phyloP scores from a whole-genome alignment of 2,329 filamentous ascomycete species.

The Mariannaea sp. region DNA sequence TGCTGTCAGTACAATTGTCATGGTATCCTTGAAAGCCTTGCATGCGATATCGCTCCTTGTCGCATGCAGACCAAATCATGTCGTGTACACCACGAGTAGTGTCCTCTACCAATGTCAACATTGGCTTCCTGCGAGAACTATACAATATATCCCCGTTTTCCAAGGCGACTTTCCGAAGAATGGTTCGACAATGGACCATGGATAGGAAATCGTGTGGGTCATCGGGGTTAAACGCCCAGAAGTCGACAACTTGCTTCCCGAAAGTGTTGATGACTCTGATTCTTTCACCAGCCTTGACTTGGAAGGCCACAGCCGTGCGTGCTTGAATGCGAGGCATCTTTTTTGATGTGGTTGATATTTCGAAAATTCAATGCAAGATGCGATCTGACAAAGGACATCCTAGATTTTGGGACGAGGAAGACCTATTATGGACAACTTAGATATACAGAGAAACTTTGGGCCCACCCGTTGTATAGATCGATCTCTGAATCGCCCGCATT shows the following conservation, averaged over 20 bases:
- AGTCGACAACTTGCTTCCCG: constrained; percentile 56
- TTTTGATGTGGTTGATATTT: neutral
- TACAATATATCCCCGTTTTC: constrained; percentile 42
- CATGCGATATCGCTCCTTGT: constrained; percentile 44
- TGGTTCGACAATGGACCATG: constrained; percentile 46
- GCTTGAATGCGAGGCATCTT: constrained; percentile 44
- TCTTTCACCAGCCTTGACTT: constrained; percentile 43
- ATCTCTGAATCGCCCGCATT: no score
- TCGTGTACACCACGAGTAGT: constrained; percentile 47
- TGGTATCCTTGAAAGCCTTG: constrained; percentile 45
- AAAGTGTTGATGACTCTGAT: constrained; percentile 53
- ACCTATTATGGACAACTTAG: no score
- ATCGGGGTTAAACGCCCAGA: constrained; percentile 51
- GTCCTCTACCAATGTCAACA: constrained; percentile 44
- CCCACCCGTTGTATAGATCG: no score
- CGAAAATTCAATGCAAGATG: no score
- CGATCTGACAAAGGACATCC: no score
- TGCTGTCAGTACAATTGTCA: constrained; percentile 48
- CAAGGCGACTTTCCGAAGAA: constrained; percentile 38
- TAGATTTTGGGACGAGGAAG: no score
- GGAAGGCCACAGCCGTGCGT: constrained; percentile 47
- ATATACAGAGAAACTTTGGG: no score
- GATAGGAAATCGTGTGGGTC: constrained; percentile 42
- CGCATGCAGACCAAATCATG: constrained; percentile 48
- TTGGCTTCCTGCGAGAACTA: constrained; percentile 43